Evolutionary conservation across 2,329 filamentous ascomycete species (phyloP).

Genomic region (Conoideocrella luteorostrata): DNA sequence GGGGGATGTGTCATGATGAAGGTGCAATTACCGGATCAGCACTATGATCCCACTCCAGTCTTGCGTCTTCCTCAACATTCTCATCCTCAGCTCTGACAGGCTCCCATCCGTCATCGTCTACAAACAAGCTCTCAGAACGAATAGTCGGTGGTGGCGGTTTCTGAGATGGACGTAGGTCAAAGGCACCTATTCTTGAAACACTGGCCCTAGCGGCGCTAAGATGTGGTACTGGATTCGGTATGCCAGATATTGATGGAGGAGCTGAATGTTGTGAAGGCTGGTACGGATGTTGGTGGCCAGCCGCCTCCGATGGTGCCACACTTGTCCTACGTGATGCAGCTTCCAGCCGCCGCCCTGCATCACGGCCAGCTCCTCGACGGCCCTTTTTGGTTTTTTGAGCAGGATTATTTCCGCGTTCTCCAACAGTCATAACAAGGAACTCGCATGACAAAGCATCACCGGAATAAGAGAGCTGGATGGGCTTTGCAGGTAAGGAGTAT

Average conservation of each 20-base stretch:
- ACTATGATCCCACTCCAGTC: slow-evolving; percentile 69
- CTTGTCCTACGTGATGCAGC: slow-evolving; percentile 40
- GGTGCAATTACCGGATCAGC: slow-evolving; percentile 48
- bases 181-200: slow-evolving; percentile 28
- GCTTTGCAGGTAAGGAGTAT: slow-evolving; percentile 65
- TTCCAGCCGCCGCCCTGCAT: slow-evolving; percentile 37
- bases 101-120: slow-evolving; percentile 74
- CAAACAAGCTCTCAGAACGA: slow-evolving; percentile 63
- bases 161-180: slow-evolving; percentile 47
- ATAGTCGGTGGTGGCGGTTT: slow-evolving; percentile 49
- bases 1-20: neutral
- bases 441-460: slow-evolving; percentile 64
- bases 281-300: slow-evolving; percentile 15
- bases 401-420: slow-evolving; percentile 50
- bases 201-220: slow-evolving; percentile 27
- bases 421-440: slow-evolving; percentile 77
- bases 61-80: slow-evolving; percentile 58
- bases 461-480: slow-evolving; percentile 66
- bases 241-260: neutral
- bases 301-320: slow-evolving; percentile 29
- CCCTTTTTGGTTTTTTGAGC: slow-evolving; percentile 42
- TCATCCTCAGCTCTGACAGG: slow-evolving; percentile 56
- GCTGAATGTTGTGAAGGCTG: slow-evolving; percentile 10
- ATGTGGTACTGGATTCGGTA: slow-evolving; percentile 25
- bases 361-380: slow-evolving; percentile 30